A percentile compares a stretch with the other conserved stretches of the same genome.
Evolutionary conservation across 768 basidiomycete genomes (phyloP).

Genomic region (Daedalea quercina): DNA sequence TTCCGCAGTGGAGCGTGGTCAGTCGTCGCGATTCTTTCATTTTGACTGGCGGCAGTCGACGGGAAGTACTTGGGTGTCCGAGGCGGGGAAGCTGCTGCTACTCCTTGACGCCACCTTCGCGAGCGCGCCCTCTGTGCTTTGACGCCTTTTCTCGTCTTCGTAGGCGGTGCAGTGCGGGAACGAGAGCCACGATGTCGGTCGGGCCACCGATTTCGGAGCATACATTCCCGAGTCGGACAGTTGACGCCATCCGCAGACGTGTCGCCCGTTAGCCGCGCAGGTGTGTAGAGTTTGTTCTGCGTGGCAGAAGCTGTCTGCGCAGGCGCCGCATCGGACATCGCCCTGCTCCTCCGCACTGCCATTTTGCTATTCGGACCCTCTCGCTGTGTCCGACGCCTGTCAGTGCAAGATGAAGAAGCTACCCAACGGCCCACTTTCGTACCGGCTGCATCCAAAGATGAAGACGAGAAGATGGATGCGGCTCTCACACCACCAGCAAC

Average conservation of each 20-base stretch:
- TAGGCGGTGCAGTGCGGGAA: too few relatives aligned
- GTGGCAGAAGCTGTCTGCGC: too few relatives aligned
- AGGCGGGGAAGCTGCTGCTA: neutral
- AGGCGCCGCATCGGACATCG: too few relatives aligned
- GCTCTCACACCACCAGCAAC: neutral
- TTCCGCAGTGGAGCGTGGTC: neutral
- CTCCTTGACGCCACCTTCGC: neutral
- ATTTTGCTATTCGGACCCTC: neutral
- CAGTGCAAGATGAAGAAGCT: neutral
- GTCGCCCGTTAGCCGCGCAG: too few relatives aligned
- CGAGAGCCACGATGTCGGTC: too few relatives aligned
- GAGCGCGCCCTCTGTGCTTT: neutral
- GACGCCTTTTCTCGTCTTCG: neutral
- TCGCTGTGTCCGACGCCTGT: neutral
- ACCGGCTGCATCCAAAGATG: neutral
- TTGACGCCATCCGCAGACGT: too few relatives aligned
- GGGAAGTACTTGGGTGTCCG: neutral
- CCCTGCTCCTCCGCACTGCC: neutral
- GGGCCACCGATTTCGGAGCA: too few relatives aligned
- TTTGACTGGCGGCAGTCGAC: neutral
- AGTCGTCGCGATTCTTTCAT: neutral
- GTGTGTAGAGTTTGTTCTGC: too few relatives aligned
- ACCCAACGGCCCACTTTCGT: neutral
- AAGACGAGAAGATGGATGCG: neutral
- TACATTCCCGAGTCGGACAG: too few relatives aligned